Conservation (phyloP, 2,329 filamentous ascomycete genomes). For the Clonostachys chloroleuca region DNA sequence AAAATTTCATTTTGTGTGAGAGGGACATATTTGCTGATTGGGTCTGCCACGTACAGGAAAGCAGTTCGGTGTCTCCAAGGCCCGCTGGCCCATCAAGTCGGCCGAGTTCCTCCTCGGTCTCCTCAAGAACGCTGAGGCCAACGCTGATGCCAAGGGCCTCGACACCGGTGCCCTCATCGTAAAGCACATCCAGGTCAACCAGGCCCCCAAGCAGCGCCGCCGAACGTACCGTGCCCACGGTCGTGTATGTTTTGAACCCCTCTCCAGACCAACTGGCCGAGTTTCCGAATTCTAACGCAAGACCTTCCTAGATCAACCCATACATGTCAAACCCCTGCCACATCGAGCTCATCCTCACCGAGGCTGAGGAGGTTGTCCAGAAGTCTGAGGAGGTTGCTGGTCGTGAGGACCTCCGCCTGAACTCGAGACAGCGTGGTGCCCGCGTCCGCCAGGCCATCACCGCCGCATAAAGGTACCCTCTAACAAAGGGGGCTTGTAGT, state of each 20-base stretch:
- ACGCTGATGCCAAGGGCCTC: conserved; percentile 94
- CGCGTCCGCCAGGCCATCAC: conserved; percentile 61
- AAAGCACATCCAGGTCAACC: conserved; percentile 99
- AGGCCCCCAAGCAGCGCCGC: conserved; percentile 98
- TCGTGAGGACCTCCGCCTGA: conserved; percentile 66
- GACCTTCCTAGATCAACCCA: conserved; percentile 84
- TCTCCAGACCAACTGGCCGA: background rate
- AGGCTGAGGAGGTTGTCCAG: conserved; percentile 92
- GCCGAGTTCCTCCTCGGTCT: conserved; percentile 97
- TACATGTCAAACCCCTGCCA: conserved; percentile 99
- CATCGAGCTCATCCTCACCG: conserved; percentile 99
- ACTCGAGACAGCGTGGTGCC: conserved; percentile 85
- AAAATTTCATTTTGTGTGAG: background rate
- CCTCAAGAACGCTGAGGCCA: conserved; percentile 96
- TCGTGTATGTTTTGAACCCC: conserved; percentile 72
- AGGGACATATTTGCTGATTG: background rate
- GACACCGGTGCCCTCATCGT: conserved; percentile 96
- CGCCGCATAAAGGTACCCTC: conserved; percentile 45
- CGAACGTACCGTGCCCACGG: conserved; percentile 99
- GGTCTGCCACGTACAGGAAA: conserved; percentile 62
- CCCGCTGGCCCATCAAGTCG: conserved; percentile 99
- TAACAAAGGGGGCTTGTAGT: background rate
- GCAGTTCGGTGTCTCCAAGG: conserved; percentile 96
- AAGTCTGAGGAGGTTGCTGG: conserved; percentile 82
- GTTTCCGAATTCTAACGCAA: background rate